A percentile compares a stretch with the other conserved stretches of the same genome.
phyloP scores from a whole-genome alignment of 179 eudicot species.

The Dionaea muscipula region DNA sequence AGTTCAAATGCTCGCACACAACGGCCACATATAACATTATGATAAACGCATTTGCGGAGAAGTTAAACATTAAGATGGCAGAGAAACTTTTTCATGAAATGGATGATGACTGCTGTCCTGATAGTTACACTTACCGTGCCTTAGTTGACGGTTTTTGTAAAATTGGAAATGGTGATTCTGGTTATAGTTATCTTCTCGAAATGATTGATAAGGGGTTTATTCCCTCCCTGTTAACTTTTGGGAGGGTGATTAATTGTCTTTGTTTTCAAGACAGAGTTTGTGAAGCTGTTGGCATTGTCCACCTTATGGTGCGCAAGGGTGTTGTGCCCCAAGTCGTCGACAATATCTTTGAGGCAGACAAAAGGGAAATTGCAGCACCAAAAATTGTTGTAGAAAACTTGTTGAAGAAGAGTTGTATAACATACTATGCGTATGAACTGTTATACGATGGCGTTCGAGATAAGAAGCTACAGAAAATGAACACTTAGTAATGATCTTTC shows the following conservation, averaged over 20 bases:
- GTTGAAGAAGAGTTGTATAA: constrained; percentile 71
- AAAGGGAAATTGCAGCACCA: constrained; percentile 81
- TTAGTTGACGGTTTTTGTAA: constrained; percentile 82
- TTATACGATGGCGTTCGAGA: constrained; percentile 69
- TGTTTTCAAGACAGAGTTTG: constrained; percentile 54
- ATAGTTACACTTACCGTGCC: constrained; percentile 57
- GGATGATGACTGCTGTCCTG: constrained; percentile 47
- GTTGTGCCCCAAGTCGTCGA: constrained; percentile 69
- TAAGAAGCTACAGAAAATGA: constrained; percentile 41
- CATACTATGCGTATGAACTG: constrained; percentile 68
- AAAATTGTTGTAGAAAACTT: constrained; percentile 81
- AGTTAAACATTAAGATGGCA: constrained; percentile 47
- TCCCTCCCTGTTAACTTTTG: constrained; percentile 63
- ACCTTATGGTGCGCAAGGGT: constrained; percentile 60
- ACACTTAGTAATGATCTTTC: too few relatives aligned
- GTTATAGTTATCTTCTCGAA: constrained; percentile 44
- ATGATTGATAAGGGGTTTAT: constrained; percentile 39
- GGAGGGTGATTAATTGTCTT: constrained; percentile 74
- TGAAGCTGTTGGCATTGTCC: constrained; percentile 61
- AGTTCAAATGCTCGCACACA: constrained; percentile 39
- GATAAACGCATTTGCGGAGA: constrained; percentile 54
- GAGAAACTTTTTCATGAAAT: constrained; percentile 51
- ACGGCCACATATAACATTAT: constrained; percentile 68
- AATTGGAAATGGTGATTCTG: constrained; percentile 48
- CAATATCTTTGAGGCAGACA: constrained; percentile 54